A percentile compares a stretch with the other conserved stretches of the same genome.
phyloP scores from a whole-genome alignment of 495 filamentous ascomycete species.

The Lasiosphaeris hirsuta region DNA sequence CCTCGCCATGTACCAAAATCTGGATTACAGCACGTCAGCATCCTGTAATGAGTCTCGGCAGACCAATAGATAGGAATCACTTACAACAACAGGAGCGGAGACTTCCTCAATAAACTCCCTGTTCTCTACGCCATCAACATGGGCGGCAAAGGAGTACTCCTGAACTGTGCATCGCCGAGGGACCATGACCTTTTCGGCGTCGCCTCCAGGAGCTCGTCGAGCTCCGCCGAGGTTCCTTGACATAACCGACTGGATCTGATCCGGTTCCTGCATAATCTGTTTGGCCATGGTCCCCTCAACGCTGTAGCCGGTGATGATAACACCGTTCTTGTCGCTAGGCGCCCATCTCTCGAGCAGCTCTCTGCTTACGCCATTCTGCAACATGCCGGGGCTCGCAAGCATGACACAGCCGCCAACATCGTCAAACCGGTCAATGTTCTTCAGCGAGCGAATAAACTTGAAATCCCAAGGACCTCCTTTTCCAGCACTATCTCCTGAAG shows the following conservation, averaged over 20 bases:
- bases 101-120: constrained; percentile 93
- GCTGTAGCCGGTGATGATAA: constrained; percentile 96
- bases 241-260: constrained; percentile 91
- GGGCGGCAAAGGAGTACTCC: constrained; percentile 91
- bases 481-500: constrained; percentile 62
- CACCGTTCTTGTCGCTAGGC: constrained; percentile 88
- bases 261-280: constrained; percentile 86
- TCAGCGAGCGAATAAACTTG: constrained; percentile 81
- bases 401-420: constrained; percentile 95
- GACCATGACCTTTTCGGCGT: constrained; percentile 81
- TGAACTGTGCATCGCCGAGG: constrained; percentile 87
- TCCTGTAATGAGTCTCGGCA: not conserved
- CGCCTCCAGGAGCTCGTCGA: constrained; percentile 54
- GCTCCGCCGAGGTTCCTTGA: constrained; percentile 56
- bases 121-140: constrained; percentile 96
- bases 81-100: constrained; percentile 82
- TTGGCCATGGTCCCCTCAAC: constrained; percentile 99
- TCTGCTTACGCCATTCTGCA: constrained; percentile 90
- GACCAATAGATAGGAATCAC: constrained; percentile 32
- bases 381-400: constrained; percentile 95
- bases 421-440: constrained; percentile 90
- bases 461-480: constrained; percentile 95
- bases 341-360: constrained; percentile 94
- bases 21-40: constrained; percentile 33
- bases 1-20: constrained; percentile 96